phyloP scores from a whole-genome alignment of 225 moss, liverwort and hornwort genomes.

The Lunularia cruciata region DNA sequence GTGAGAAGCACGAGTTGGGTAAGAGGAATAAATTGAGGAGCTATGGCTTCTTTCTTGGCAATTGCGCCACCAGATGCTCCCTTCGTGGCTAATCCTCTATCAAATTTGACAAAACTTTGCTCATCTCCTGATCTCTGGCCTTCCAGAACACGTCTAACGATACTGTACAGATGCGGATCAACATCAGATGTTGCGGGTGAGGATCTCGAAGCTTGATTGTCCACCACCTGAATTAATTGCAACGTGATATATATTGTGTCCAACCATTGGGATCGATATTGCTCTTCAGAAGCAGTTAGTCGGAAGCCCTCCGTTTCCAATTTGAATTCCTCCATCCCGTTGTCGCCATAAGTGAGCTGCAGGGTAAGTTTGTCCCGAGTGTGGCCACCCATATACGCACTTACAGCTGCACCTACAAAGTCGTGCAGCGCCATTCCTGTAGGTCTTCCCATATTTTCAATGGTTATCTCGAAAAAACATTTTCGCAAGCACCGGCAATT shows the following conservation, averaged over 20 bases:
- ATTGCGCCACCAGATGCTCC: slow-evolving; percentile 72
- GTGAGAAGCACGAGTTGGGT: slow-evolving; percentile 77
- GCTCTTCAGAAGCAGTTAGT: slow-evolving; percentile 70
- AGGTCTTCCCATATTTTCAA: slow-evolving; percentile 76
- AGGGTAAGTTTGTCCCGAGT: slow-evolving; percentile 67
- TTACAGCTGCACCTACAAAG: slow-evolving; percentile 60
- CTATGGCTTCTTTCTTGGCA: slow-evolving; percentile 57
- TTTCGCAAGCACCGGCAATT: slow-evolving; percentile 58
- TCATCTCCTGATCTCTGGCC: slow-evolving; percentile 70
- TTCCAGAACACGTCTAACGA: slow-evolving; percentile 62
- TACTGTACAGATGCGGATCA: slow-evolving; percentile 60
- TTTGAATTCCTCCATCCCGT: slow-evolving; percentile 63
- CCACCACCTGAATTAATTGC: slow-evolving; percentile 56
- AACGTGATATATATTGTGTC: slow-evolving; percentile 66
- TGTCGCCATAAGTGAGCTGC: slow-evolving; percentile 65
- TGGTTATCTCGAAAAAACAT: slow-evolving; percentile 73
- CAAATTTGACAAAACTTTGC: slow-evolving; percentile 71
- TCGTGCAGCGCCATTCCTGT: slow-evolving; percentile 63
- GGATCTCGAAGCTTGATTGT: slow-evolving; percentile 69
- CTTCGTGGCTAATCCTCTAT: slow-evolving; percentile 72
- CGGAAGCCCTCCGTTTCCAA: slow-evolving; percentile 64
- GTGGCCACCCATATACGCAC: slow-evolving; percentile 62
- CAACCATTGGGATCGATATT: slow-evolving; percentile 66
- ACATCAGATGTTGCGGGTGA: slow-evolving; percentile 49
- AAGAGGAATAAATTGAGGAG: slow-evolving; percentile 65